phyloP scores from a whole-genome alignment of 169 alveolate species.

The Babesia caballi region DNA sequence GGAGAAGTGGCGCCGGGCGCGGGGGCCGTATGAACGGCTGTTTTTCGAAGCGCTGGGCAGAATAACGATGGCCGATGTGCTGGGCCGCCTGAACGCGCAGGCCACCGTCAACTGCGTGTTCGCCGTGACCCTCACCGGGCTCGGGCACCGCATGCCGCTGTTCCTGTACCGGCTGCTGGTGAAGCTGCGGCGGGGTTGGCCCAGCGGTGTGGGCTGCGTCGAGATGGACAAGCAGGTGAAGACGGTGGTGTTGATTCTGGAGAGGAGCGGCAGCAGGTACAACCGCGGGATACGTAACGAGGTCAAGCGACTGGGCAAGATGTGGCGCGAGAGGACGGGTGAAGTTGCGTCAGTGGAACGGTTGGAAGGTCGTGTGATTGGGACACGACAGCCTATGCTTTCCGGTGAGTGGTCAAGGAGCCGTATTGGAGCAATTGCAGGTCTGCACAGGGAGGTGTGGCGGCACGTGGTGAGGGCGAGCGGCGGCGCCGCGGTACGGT shows the following conservation, averaged over 20 bases:
- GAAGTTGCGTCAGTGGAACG: background rate
- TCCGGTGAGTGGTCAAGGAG: no score
- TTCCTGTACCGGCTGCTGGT: background rate
- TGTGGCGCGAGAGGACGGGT: background rate
- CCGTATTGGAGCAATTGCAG: background rate
- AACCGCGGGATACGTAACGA: background rate
- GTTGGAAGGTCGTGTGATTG: background rate
- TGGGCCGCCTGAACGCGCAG: background rate
- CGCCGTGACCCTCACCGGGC: constrained; percentile 9
- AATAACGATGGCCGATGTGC: background rate
- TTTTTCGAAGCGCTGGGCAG: background rate
- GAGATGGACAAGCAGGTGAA: constrained; percentile 12
- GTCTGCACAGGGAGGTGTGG: constrained; percentile 53
- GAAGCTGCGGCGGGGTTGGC: background rate
- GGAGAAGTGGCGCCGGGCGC: background rate
- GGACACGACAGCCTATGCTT: background rate
- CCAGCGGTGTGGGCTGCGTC: background rate
- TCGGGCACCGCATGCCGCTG: background rate
- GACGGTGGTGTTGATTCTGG: background rate
- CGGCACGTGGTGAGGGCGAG: background rate
- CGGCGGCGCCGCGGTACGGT: background rate
- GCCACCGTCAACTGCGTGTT: constrained; percentile 17
- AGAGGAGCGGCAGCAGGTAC: background rate
- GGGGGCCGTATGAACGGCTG: background rate
- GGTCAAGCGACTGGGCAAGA: background rate